Conservation (phyloP, 1,284 basidiomycete species). For the Fistulina hepatica region DNA sequence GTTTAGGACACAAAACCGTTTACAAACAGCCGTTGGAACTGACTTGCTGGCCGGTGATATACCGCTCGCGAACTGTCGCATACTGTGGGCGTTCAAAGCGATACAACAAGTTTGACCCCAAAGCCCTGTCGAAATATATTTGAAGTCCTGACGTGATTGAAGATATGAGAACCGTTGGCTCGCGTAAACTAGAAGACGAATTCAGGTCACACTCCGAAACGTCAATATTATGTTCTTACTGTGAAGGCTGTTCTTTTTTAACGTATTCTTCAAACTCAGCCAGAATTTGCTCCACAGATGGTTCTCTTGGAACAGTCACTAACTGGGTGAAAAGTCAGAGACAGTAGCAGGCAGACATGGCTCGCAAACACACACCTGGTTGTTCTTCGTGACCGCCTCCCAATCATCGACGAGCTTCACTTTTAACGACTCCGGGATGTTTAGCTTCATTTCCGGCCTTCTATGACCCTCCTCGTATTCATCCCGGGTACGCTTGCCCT, state of each 20-base stretch:
- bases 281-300: constrained; percentile 72
- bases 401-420: constrained; percentile 92
- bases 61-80: constrained; percentile 71
- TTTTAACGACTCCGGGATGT: constrained; percentile 84
- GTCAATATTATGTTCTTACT: constrained; percentile 32
- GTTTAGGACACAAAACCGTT: no score
- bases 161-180: constrained; percentile 51
- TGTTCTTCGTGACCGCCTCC: constrained; percentile 95
- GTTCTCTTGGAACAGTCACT: constrained; percentile 75
- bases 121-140: constrained; percentile 87
- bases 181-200: constrained; percentile 39
- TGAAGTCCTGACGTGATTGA: constrained; percentile 86
- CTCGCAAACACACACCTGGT: constrained; percentile 72
- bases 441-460: constrained; percentile 85
- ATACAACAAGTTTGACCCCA: constrained; percentile 89
- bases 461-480: constrained; percentile 42
- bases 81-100: constrained; percentile 93
- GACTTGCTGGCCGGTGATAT: no score
- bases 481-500: constrained; percentile 25
- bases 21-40: no score
- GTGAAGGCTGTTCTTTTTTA: constrained; percentile 37
- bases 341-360: no score
- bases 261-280: constrained; percentile 69
- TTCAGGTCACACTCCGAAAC: constrained; percentile 1
- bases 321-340: constrained; percentile 38